Evolutionary conservation across 306 rosid genomes (phyloP).

Genomic region (Cucumis sativus): Cucumber_9930_V3 NC_026656.2:5050501-5051000

Average conservation of each 20-base stretch:
- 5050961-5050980: neutral
- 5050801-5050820: neutral
- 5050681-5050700: constrained; percentile 43
- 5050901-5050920: neutral
- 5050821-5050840: neutral
- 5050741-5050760: constrained; percentile 3
- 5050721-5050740: neutral
- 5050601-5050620: constrained; percentile 23
- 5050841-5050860: neutral
- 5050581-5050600: constrained; percentile 48
- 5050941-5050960: neutral
- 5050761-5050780: neutral
- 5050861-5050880: neutral
- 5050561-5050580: constrained; percentile 82
- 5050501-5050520: constrained; percentile 95
- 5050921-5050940: neutral
- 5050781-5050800: neutral
- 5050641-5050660: constrained; percentile 33
- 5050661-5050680: constrained; percentile 18
- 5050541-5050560: constrained; percentile 84
- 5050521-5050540: constrained; percentile 77
- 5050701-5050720: constrained; percentile 5
- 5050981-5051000: neutral
- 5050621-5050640: constrained; percentile 23
- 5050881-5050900: neutral